These are phyloP conservation scores for Themeda triandra DNA, from an alignment of 176 grass and related monocot species.

Conservation along the genomic window DNA sequence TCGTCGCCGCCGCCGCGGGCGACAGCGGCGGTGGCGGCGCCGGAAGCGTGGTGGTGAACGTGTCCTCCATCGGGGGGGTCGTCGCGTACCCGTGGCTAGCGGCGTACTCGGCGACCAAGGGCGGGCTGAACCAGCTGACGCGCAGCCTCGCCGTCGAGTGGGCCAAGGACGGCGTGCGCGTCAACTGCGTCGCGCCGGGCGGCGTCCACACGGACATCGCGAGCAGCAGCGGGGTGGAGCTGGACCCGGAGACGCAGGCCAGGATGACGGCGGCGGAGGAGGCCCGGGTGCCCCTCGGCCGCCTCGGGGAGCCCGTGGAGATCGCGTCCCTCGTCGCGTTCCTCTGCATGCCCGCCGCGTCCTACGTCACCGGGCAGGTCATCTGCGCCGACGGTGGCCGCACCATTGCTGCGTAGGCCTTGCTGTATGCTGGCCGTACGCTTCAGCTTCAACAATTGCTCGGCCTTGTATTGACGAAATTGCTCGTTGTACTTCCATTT, in stretches of 20 bases:
- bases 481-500: too few species aligned
- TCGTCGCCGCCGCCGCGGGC: not conserved
- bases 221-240: not conserved
- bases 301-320: constrained; percentile 41
- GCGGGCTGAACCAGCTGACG: constrained; percentile 43
- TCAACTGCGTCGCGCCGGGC: constrained; percentile 47
- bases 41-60: constrained; percentile 19
- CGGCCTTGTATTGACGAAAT: too few species aligned
- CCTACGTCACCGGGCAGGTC: constrained; percentile 53
- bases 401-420: constrained; percentile 4
- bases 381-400: constrained; percentile 47
- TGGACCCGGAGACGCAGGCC: not conserved
- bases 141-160: constrained; percentile 43
- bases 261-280: not conserved
- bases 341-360: constrained; percentile 55
- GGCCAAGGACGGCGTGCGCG: constrained; percentile 23
- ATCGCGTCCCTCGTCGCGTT: constrained; percentile 40
- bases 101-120: constrained; percentile 43
- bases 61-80: constrained; percentile 27
- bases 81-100: constrained; percentile 17
- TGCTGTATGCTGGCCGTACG: too few species aligned
- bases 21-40: not conserved
- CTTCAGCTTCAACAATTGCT: too few species aligned
- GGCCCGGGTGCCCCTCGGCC: not conserved
- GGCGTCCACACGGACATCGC: constrained; percentile 26